These are phyloP conservation scores for Petunia hybrid DNA, from an alignment of 305 asterid species.

Conservation along the genomic window DNA sequence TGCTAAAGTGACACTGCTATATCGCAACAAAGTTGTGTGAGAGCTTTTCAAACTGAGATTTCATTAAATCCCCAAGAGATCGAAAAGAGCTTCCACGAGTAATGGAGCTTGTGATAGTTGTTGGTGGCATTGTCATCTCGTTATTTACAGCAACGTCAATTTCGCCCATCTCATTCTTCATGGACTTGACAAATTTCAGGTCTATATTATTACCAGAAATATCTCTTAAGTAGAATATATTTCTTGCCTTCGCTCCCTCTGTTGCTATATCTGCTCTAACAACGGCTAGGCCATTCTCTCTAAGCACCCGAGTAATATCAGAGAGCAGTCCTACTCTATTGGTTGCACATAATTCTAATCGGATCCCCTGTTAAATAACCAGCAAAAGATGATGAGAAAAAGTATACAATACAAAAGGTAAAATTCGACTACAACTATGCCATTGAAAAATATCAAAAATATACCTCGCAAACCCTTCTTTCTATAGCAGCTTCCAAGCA, in stretches of 20 bases:
- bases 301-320: slow-evolving; percentile 74
- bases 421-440: neutral
- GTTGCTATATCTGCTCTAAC: slow-evolving; percentile 78
- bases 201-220: slow-evolving; percentile 70
- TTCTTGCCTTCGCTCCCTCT: slow-evolving; percentile 63
- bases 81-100: slow-evolving; percentile 47
- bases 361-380: slow-evolving; percentile 56
- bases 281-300: slow-evolving; percentile 81
- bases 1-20: slow-evolving; percentile 18
- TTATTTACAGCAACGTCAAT: slow-evolving; percentile 66
- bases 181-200: slow-evolving; percentile 57
- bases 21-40: slow-evolving; percentile 57
- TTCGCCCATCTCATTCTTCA: slow-evolving; percentile 72
- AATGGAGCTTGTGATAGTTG: slow-evolving; percentile 42
- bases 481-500: slow-evolving; percentile 87
- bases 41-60: slow-evolving; percentile 62
- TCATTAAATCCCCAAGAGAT: slow-evolving; percentile 64
- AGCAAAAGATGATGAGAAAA: neutral
- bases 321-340: slow-evolving; percentile 80
- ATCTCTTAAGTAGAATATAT: slow-evolving; percentile 79
- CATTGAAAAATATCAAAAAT: neutral
- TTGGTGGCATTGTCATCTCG: slow-evolving; percentile 38
- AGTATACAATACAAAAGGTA: neutral
- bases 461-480: slow-evolving; percentile 79
- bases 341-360: slow-evolving; percentile 66